These are phyloP conservation scores for Geranomyces variabilis DNA, from an alignment of 192 early-diverging fungal species.

Conservation along the genomic window DNA sequence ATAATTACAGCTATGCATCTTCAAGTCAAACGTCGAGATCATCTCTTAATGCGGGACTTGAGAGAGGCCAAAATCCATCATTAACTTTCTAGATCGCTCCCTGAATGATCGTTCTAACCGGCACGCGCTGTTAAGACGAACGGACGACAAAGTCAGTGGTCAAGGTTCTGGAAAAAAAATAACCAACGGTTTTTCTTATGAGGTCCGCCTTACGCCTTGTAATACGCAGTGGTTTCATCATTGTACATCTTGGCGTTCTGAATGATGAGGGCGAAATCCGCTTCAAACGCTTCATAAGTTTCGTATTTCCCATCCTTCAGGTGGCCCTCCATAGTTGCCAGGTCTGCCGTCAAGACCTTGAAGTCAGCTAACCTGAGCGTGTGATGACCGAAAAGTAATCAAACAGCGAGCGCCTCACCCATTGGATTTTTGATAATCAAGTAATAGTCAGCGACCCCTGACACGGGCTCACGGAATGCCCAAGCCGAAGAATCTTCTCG, in stretches of 20 bases:
- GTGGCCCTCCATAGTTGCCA: constrained; percentile 79
- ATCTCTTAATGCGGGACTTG: too few relatives aligned
- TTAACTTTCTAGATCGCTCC: too few relatives aligned
- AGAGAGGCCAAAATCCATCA: too few relatives aligned
- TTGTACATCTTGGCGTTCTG: constrained; percentile 93
- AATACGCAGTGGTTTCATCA: constrained; percentile 81
- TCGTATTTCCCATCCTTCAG: constrained; percentile 86
- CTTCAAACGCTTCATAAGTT: constrained; percentile 79
- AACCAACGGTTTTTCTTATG: too few relatives aligned
- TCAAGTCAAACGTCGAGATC: too few relatives aligned
- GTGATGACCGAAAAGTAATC: background rate
- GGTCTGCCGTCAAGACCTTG: constrained; percentile 50
- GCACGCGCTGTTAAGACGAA: too few relatives aligned
- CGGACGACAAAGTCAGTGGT: too few relatives aligned
- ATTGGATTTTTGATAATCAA: constrained; percentile 95
- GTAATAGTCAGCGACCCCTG: constrained; percentile 95
- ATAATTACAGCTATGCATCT: too few relatives aligned
- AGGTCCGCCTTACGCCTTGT: constrained; percentile 59
- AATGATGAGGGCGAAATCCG: constrained; percentile 89
- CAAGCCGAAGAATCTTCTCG: constrained; percentile 77
- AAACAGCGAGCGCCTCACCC: constrained; percentile 63
- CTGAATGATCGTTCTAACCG: too few relatives aligned
- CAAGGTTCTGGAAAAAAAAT: too few relatives aligned
- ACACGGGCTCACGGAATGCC: constrained; percentile 94
- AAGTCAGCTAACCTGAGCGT: too few relatives aligned